phyloP scores from a whole-genome alignment of 2,329 filamentous ascomycete species.

The Rachicladosporium sp. region DNA sequence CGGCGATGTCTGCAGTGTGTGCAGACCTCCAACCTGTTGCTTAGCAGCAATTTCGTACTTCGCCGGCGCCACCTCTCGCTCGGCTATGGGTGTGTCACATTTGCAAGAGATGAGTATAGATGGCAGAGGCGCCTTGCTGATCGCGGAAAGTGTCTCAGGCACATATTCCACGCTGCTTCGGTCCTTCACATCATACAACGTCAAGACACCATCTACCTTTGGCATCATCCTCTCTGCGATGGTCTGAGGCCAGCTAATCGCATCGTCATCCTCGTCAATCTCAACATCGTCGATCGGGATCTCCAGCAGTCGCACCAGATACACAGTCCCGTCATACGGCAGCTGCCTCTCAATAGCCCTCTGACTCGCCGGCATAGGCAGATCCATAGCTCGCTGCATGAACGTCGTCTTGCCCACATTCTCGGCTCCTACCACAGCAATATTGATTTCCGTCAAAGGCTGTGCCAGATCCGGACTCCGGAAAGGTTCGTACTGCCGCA shows the following conservation, averaged over 20 bases:
- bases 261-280: conserved; percentile 33
- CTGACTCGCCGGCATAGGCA: conserved; percentile 32
- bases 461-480: conserved; percentile 8
- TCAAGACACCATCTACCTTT: conserved; percentile 67
- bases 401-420: conserved; percentile 49
- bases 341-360: conserved; percentile 40
- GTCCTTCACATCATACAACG: conserved; percentile 79
- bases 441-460: conserved; percentile 41
- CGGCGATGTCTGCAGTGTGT: conserved; percentile 60
- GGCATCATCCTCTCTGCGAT: conserved; percentile 57
- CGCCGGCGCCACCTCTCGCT: conserved; percentile 59
- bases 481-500: conserved; percentile 17
- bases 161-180: conserved; percentile 62
- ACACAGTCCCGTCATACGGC: conserved; percentile 42
- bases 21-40: conserved; percentile 50
- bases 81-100: conserved; percentile 63
- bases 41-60: conserved; percentile 53
- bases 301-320: conserved; percentile 46
- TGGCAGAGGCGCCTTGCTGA: conserved; percentile 61
- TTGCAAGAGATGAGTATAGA: conserved; percentile 79
- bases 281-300: conserved; percentile 40
- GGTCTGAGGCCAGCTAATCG: conserved; percentile 45
- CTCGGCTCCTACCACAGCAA: conserved; percentile 44
- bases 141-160: conserved; percentile 61
- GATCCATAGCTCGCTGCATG: conserved; percentile 43